A percentile compares a stretch with the other conserved stretches of the same genome.
Evolutionary conservation across 176 grass and related monocot species (phyloP).

Genomic region (Carex pumila): DNA sequence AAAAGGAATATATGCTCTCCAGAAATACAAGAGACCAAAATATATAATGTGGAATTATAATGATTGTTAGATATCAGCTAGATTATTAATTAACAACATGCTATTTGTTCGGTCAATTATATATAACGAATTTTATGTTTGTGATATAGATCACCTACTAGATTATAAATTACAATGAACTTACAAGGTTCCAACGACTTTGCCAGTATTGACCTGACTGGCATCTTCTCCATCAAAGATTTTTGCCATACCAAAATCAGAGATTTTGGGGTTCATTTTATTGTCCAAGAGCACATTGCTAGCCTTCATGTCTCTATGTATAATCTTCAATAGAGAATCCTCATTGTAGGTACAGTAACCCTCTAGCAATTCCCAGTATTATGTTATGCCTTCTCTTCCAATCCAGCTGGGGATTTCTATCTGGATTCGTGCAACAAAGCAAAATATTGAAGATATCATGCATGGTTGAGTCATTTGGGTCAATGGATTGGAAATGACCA

Average conservation of each 20-base stretch:
- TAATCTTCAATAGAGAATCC: constrained; percentile 69
- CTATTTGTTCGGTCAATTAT: background rate
- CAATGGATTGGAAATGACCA: background rate
- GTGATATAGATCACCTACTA: background rate
- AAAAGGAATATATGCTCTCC: background rate
- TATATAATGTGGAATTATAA: background rate
- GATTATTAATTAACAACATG: background rate
- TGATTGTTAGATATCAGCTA: background rate
- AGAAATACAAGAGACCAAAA: background rate
- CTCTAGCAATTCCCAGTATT: constrained; percentile 67
- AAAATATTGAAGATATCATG: too few species aligned
- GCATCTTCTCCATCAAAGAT: constrained; percentile 53
- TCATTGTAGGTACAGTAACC: constrained; percentile 87
- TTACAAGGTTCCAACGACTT: constrained; percentile 78
- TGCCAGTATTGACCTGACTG: constrained; percentile 54
- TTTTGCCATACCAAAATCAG: constrained; percentile 94
- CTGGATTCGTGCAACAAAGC: constrained; percentile 3
- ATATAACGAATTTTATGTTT: background rate
- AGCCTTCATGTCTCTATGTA: constrained; percentile 82
- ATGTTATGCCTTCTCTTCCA: constrained; percentile 68
- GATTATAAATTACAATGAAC: background rate
- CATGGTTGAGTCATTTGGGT: too few species aligned
- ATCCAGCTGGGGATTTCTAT: constrained; percentile 52
- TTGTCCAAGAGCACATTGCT: constrained; percentile 90
- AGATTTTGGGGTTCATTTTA: constrained; percentile 95